These are phyloP conservation scores for Zhuliangozyma blackwelliae DNA, from an alignment of 1,139 yeast genomes.

Conservation along the genomic window DNA sequence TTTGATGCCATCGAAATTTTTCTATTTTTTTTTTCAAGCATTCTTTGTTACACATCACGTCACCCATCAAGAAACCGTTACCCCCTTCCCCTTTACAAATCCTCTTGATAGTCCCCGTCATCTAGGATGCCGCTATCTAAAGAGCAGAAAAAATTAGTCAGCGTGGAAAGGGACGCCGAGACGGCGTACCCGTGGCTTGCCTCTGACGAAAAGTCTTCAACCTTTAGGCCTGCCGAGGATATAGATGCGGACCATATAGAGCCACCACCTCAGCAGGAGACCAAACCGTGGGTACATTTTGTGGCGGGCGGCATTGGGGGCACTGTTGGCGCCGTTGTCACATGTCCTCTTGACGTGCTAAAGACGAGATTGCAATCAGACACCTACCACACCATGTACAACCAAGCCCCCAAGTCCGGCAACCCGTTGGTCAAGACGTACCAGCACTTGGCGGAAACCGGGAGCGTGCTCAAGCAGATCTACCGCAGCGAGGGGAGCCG, in stretches of 20 bases:
- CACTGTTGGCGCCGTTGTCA: slow-evolving; percentile 92
- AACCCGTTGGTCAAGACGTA: slow-evolving; percentile 43
- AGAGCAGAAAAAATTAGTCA: slow-evolving; percentile 13
- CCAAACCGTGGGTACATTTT: slow-evolving; percentile 90
- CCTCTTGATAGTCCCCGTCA: not conserved
- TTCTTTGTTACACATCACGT: no score
- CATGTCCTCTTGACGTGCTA: slow-evolving; percentile 95
- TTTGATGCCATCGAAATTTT: no score
- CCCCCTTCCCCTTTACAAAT: not conserved
- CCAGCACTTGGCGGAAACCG: slow-evolving; percentile 81
- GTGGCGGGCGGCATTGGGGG: slow-evolving; percentile 99
- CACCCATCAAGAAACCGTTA: no score
- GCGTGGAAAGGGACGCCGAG: slow-evolving; percentile 51
- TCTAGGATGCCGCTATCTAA: slow-evolving; percentile 3
- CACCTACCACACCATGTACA: slow-evolving; percentile 47
- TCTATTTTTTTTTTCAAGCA: no score
- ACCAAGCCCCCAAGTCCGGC: slow-evolving; percentile 37
- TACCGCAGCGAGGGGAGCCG: slow-evolving; percentile 75
- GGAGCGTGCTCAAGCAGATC: slow-evolving; percentile 63
- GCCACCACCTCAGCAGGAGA: slow-evolving; percentile 14
- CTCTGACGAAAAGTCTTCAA: slow-evolving; percentile 63
- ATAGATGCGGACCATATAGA: slow-evolving; percentile 11
- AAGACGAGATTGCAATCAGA: slow-evolving; percentile 94
- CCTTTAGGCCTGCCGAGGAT: slow-evolving; percentile 31
- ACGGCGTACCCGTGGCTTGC: slow-evolving; percentile 61